These are phyloP conservation scores for Aspergillus caelatus DNA, from an alignment of 2,329 filamentous ascomycete genomes.

Conservation along the genomic window DNA sequence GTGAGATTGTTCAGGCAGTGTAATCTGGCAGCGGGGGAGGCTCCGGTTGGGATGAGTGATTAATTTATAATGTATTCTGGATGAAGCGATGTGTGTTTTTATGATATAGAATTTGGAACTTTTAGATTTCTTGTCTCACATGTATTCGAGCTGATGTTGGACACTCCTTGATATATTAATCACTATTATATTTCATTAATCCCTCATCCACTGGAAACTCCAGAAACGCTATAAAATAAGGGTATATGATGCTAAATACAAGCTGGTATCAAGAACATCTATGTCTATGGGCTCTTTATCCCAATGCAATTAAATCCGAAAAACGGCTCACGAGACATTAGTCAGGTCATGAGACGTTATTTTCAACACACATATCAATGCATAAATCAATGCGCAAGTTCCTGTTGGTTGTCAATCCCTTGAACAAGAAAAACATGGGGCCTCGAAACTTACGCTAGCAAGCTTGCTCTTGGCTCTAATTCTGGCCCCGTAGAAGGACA, in stretches of 20 bases:
- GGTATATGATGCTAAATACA: neutral
- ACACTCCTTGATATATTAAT: no score
- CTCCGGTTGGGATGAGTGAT: conserved; percentile 7
- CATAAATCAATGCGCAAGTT: conserved; percentile 10
- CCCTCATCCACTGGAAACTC: neutral
- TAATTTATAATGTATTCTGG: neutral
- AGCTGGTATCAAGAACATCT: neutral
- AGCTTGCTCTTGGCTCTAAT: conserved; percentile 79
- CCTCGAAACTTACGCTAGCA: conserved; percentile 58
- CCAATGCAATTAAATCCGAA: neutral
- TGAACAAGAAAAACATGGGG: neutral
- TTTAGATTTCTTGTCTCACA: neutral
- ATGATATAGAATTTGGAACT: neutral
- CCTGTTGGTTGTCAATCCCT: conserved; percentile 1
- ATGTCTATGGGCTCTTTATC: neutral
- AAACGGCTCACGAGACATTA: neutral
- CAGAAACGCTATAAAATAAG: neutral
- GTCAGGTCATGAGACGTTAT: neutral
- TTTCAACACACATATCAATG: neutral
- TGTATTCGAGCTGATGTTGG: neutral
- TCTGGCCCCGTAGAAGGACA: conserved; percentile 75
- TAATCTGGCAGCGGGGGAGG: conserved; percentile 63
- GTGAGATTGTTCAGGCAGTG: conserved; percentile 76
- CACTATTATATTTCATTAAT: neutral
- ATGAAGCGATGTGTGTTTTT: neutral